These are phyloP conservation scores for Beauveria scarabaeidicola DNA, from an alignment of 2,329 filamentous ascomycete genomes.

Conservation along the genomic window DNA sequence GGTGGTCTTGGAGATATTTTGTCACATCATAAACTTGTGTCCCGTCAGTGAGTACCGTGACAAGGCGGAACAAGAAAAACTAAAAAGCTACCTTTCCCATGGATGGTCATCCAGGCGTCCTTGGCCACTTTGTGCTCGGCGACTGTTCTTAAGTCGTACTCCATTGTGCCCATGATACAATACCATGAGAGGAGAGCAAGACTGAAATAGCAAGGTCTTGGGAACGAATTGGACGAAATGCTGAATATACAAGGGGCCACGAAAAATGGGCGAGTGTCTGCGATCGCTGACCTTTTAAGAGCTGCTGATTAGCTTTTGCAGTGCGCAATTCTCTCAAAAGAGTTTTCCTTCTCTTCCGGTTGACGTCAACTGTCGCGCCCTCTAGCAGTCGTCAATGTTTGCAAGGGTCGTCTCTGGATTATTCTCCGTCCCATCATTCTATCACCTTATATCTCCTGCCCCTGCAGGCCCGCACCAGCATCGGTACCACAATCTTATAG, in stretches of 20 bases:
- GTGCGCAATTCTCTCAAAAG: not conserved
- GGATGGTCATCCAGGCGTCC: slow-evolving; percentile 47
- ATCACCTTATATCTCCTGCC: not conserved
- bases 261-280: not conserved
- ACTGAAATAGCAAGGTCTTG: not conserved
- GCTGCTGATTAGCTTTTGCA: not conserved
- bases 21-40: slow-evolving; percentile 45
- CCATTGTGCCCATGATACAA: slow-evolving; percentile 5
- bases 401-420: not conserved
- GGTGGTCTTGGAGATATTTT: slow-evolving; percentile 50
- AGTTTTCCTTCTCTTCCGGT: not conserved
- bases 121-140: slow-evolving; percentile 38
- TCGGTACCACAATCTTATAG: not conserved
- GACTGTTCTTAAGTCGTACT: slow-evolving; percentile 32
- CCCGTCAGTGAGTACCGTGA: not conserved
- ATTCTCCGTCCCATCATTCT: not conserved
- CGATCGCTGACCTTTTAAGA: not conserved
- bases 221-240: not conserved
- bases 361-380: slow-evolving; percentile 1
- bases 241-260: not conserved
- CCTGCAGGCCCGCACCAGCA: not conserved
- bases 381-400: not conserved
- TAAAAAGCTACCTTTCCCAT: slow-evolving; percentile 36
- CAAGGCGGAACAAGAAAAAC: not conserved
- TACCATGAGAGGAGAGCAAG: no score